Percentiles rank a stretch among this genome's conserved stretches.
Evolutionary conservation across 2,329 filamentous ascomycete species (phyloP).

Genomic region (Torrubiellomyces zombiae): DNA sequence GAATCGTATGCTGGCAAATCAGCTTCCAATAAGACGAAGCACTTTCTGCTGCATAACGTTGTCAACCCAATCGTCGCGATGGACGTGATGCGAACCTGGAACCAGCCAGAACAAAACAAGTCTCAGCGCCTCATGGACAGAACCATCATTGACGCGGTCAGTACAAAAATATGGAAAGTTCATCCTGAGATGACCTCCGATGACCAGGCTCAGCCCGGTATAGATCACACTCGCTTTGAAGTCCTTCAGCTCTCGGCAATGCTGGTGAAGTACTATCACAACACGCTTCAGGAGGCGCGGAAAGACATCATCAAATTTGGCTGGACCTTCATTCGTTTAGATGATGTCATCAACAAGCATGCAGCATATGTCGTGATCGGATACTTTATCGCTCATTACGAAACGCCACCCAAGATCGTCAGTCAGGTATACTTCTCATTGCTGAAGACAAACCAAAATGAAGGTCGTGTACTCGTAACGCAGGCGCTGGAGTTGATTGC

Average conservation of each 20-base stretch:
- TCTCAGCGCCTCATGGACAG: slow-evolving; percentile 68
- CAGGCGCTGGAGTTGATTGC: slow-evolving; percentile 90
- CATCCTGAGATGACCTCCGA: slow-evolving; percentile 69
- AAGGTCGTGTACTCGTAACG: slow-evolving; percentile 79
- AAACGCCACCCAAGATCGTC: slow-evolving; percentile 90
- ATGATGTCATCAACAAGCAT: slow-evolving; percentile 98
- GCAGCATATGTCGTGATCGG: slow-evolving; percentile 93
- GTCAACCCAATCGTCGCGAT: slow-evolving; percentile 94
- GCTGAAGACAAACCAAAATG: slow-evolving; percentile 83
- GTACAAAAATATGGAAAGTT: slow-evolving; percentile 85
- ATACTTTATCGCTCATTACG: slow-evolving; percentile 94
- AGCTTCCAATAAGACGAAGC: slow-evolving; percentile 77
- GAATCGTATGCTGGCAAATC: slow-evolving; percentile 69
- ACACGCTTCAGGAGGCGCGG: slow-evolving; percentile 72
- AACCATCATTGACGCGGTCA: slow-evolving; percentile 74
- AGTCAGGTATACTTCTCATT: slow-evolving; percentile 88
- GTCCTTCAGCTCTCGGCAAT: slow-evolving; percentile 87
- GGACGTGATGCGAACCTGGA: slow-evolving; percentile 80
- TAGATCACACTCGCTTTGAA: slow-evolving; percentile 94
- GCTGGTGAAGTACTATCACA: slow-evolving; percentile 86
- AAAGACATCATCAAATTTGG: slow-evolving; percentile 99
- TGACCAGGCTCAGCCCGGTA: slow-evolving; percentile 67
- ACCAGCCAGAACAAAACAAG: slow-evolving; percentile 34
- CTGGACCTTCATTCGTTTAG: slow-evolving; percentile 96
- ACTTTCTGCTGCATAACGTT: slow-evolving; percentile 79